Percentiles rank a stretch among this genome's conserved stretches.
Conservation (phyloP, 2,329 filamentous ascomycete species). For the Stemphylium vesicarium region DNA sequence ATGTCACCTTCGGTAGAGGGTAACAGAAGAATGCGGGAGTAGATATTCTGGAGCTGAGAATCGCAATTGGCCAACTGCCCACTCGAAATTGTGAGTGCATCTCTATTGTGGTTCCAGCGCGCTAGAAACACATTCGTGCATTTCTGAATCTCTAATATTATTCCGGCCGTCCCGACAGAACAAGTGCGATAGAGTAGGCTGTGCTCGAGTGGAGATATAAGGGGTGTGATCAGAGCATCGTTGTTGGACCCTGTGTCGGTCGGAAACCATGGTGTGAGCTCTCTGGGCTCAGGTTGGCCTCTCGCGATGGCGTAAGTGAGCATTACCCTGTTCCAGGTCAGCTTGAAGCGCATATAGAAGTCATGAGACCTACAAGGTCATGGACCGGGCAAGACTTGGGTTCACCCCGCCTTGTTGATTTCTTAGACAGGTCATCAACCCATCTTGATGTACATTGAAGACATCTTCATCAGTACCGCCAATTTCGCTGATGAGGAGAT, state of each 20-base stretch:
- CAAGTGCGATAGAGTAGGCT: conserved; percentile 24
- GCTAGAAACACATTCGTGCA: conserved; percentile 30
- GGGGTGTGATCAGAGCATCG: conserved; percentile 28
- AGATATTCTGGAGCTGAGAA: conserved; percentile 34
- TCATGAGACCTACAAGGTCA: conserved; percentile 35
- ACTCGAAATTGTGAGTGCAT: conserved; percentile 9
- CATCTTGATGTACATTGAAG: conserved; percentile 40
- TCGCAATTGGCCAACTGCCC: conserved; percentile 27
- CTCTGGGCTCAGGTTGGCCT: conserved; percentile 24
- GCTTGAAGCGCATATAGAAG: neutral
- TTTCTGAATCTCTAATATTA: conserved; percentile 36
- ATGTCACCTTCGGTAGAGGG: conserved; percentile 20
- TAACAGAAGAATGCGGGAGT: conserved; percentile 24
- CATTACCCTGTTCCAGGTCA: conserved; percentile 24
- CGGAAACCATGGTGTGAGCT: conserved; percentile 19
- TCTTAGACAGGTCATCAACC: conserved; percentile 32
- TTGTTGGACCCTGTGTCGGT: conserved; percentile 4
- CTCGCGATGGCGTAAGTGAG: conserved; percentile 34
- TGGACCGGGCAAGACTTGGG: conserved; percentile 27
- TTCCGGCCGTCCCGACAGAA: conserved; percentile 28
- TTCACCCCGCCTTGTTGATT: conserved; percentile 32
- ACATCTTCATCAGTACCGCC: conserved; percentile 36
- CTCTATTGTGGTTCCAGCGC: conserved; percentile 23
- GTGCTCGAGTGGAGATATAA: conserved; percentile 28
- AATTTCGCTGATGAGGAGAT: conserved; percentile 43